Evolutionary conservation across 1,284 basidiomycete species (phyloP), one percentile per base, ranked within the genome.

Genomic region (Ceratobasidium sp.): DNA sequence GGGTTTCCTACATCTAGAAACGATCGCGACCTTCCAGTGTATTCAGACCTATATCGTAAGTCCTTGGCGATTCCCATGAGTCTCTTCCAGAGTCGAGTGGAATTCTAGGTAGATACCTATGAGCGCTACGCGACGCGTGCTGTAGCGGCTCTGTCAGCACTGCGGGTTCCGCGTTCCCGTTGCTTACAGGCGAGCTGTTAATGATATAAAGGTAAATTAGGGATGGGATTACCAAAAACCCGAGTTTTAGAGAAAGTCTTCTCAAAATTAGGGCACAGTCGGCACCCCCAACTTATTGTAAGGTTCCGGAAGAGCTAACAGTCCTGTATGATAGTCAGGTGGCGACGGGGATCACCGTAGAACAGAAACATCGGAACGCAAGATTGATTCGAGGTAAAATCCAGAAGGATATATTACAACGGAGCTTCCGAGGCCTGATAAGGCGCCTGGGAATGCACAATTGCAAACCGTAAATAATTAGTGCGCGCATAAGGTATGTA

Each of bases 141-240:
- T 15, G 66, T 76, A 15, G 75, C 65, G 7, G 75, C 75, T 22
- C 54, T 69, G 11, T 76, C 75, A 15, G 63, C 75, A 14, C 63
- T 76, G 75, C 75, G 17, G 75, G 75, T 19, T 76, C 74, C 41
- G 73, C 72, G 5, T 76, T 76, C 48, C 75, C 75, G 11, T 57
- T 76, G 17, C 74, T 76, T 47, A 33, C 75, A 41, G 63, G 75
- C 74, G 47, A 44, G 75, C 57, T 73, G 31, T 47, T 50, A 47
- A 41, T 27, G 17, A 24, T 15, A 41, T 15, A 41, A 41, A 41
- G 36, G 29, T 11, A 11, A 41, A 41, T 4, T 11, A 11, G 6
- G 36, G 11, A 41, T 36, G 24, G 29, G 51, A 53, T 59, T 47
- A 56, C 51, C 44, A 60, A 62, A 44, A 24, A 15, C 17, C 22